Conservation (phyloP, 2,329 filamentous ascomycete genomes). For the Ophiosphaerella herpotricha region DNA sequence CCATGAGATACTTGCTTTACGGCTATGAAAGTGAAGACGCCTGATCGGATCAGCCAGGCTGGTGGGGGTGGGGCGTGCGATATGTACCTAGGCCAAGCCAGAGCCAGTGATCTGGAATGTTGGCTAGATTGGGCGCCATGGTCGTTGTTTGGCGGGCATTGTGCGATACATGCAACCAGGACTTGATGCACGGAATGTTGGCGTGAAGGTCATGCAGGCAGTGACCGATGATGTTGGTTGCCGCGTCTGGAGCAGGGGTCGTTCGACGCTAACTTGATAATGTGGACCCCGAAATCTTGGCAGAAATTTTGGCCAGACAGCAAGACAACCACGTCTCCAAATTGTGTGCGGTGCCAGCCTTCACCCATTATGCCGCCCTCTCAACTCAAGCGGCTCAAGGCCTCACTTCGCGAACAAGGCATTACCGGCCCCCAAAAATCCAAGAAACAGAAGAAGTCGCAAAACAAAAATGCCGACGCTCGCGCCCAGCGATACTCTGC, state of each 20-base stretch:
- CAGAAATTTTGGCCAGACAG: slow-evolving; percentile 19
- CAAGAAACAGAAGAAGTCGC: slow-evolving; percentile 82
- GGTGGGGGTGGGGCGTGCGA: slow-evolving; percentile 27
- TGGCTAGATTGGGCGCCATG: slow-evolving; percentile 44
- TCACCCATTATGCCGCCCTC: slow-evolving; percentile 77
- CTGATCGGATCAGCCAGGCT: slow-evolving; percentile 47
- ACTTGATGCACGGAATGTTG: not conserved
- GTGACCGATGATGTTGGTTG: not conserved
- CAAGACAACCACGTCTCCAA: not conserved
- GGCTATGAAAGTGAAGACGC: slow-evolving; percentile 63
- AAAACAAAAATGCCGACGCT: slow-evolving; percentile 73
- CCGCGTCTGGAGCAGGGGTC: slow-evolving; percentile 15
- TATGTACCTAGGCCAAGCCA: slow-evolving; percentile 52
- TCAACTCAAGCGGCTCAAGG: slow-evolving; percentile 93
- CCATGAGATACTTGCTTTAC: slow-evolving; percentile 62
- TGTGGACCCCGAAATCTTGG: slow-evolving; percentile 18
- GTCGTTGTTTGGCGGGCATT: slow-evolving; percentile 16
- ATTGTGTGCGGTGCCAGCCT: not conserved
- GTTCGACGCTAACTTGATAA: not conserved
- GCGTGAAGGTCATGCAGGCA: slow-evolving; percentile 1
- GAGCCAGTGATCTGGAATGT: slow-evolving; percentile 52
- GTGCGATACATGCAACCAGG: slow-evolving; percentile 3
- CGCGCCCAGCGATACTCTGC: slow-evolving; percentile 77
- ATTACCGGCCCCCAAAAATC: slow-evolving; percentile 90
- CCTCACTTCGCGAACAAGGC: slow-evolving; percentile 85